These are phyloP conservation scores for Cryptococcus jaspeensis DNA, from an alignment of 1,284 basidiomycete genomes.

Conservation along the genomic window DNA sequence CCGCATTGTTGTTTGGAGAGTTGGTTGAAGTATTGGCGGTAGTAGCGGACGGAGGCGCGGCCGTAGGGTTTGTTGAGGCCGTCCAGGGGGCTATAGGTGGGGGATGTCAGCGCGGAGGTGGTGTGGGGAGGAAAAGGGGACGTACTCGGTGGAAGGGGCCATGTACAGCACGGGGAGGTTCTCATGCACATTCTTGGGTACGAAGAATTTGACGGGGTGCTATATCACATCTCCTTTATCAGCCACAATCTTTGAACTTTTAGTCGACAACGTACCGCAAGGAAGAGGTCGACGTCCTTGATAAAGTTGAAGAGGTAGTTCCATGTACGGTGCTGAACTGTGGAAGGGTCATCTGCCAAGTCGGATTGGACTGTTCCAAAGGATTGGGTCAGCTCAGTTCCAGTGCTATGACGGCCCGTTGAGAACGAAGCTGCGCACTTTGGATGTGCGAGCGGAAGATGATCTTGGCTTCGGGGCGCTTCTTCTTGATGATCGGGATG, in stretches of 20 bases:
- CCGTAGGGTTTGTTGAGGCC: slow-evolving; percentile 71
- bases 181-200: slow-evolving; percentile 73
- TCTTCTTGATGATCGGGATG: slow-evolving; percentile 79
- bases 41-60: slow-evolving; percentile 34
- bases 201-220: slow-evolving; percentile 87
- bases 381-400: background rate
- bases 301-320: slow-evolving; percentile 87
- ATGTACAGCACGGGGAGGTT: slow-evolving; percentile 47
- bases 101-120: background rate
- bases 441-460: slow-evolving; percentile 89
- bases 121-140: background rate
- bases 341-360: slow-evolving; percentile 49
- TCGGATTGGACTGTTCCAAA: slow-evolving; percentile 34
- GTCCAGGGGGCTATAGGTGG: slow-evolving; percentile 64
- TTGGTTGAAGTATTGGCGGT: slow-evolving; percentile 39
- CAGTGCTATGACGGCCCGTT: background rate
- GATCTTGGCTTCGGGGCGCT: slow-evolving; percentile 74
- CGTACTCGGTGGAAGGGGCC: slow-evolving; percentile 47
- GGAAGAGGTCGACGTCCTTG: slow-evolving; percentile 77
- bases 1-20: slow-evolving; percentile 42
- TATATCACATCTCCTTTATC: slow-evolving; percentile 38
- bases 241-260: background rate
- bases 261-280: slow-evolving; percentile 56
- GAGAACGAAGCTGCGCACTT: slow-evolving; percentile 56
- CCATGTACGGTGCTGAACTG: slow-evolving; percentile 83